Evolutionary conservation across 1,284 basidiomycete genomes (phyloP).

Genomic region (Trichosporon faecale): DNA sequence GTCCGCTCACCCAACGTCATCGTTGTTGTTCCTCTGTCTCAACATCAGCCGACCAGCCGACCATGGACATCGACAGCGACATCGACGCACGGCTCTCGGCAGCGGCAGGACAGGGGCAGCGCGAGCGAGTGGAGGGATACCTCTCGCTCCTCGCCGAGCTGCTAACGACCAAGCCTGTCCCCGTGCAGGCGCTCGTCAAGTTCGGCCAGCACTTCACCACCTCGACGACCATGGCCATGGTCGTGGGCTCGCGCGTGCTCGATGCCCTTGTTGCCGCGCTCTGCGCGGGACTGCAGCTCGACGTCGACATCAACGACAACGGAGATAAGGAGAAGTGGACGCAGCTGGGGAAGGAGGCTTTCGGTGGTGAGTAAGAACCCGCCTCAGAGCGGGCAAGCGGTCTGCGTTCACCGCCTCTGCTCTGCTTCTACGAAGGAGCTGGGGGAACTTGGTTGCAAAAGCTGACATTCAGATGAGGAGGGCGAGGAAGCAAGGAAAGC

Average conservation of each 20-base stretch:
- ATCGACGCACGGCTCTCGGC: conserved; percentile 15
- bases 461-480: conserved; percentile 14
- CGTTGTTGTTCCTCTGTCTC: not conserved
- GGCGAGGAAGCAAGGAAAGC: conserved; percentile 33
- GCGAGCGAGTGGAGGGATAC: conserved; percentile 77
- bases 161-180: conserved; percentile 54
- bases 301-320: conserved; percentile 27
- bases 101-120: conserved; percentile 55
- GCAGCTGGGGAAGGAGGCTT: conserved; percentile 31
- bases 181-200: conserved; percentile 54
- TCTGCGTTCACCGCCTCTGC: too few relatives aligned
- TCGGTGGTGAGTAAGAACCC: conserved; percentile 22
- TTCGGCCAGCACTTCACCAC: conserved; percentile 44
- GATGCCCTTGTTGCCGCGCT: conserved; percentile 40
- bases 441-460: too few relatives aligned
- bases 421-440: too few relatives aligned
- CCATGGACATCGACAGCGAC: conserved; percentile 27
- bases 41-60: conserved; percentile 7
- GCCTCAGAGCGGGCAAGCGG: too few relatives aligned
- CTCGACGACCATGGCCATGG: conserved; percentile 42
- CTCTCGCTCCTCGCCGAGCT: conserved; percentile 44
- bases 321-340: conserved; percentile 30
- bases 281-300: conserved; percentile 27
- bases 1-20: not conserved
- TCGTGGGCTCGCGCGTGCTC: conserved; percentile 44